Conservation (phyloP, 148 eudicot genomes). For the Gaultheria prostrata region DNA sequence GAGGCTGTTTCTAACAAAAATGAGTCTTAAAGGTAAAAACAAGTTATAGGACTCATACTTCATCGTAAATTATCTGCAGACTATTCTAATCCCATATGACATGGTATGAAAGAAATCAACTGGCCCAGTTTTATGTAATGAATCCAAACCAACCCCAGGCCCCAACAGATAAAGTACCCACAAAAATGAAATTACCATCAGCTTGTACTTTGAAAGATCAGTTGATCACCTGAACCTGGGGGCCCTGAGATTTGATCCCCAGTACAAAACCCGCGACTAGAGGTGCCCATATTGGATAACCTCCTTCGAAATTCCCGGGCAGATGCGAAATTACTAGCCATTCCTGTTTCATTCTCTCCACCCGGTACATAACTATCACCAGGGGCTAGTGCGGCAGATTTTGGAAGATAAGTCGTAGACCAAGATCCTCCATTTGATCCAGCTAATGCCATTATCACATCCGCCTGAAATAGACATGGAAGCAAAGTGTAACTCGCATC, state of each 20-base stretch:
- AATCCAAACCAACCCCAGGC: not conserved
- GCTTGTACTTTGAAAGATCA: not conserved
- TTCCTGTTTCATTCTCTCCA: constrained; percentile 36
- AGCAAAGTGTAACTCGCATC: constrained; percentile 5
- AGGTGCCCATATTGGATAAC: constrained; percentile 27
- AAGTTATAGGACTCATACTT: not conserved
- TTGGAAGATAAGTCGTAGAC: constrained; percentile 53
- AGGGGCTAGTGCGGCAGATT: constrained; percentile 29
- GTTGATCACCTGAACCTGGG: constrained; percentile 19
- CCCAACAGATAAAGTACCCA: not conserved
- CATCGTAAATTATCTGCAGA: not conserved
- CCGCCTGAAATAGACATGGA: constrained; percentile 50
- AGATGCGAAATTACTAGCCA: constrained; percentile 20
- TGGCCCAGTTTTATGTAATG: not conserved
- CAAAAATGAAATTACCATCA: not conserved
- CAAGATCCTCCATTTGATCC: constrained; percentile 89
- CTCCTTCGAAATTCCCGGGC: constrained; percentile 30
- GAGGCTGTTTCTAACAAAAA: not conserved
- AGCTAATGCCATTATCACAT: constrained; percentile 69
- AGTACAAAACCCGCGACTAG: constrained; percentile 31
- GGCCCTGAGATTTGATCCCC: constrained; percentile 20
- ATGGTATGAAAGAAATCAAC: not conserved
- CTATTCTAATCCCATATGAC: not conserved
- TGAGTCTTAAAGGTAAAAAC: not conserved
- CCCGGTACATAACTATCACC: constrained; percentile 25